phyloP scores from a whole-genome alignment of 2,329 filamentous ascomycete species.

The Fusarium hainanense region DNA sequence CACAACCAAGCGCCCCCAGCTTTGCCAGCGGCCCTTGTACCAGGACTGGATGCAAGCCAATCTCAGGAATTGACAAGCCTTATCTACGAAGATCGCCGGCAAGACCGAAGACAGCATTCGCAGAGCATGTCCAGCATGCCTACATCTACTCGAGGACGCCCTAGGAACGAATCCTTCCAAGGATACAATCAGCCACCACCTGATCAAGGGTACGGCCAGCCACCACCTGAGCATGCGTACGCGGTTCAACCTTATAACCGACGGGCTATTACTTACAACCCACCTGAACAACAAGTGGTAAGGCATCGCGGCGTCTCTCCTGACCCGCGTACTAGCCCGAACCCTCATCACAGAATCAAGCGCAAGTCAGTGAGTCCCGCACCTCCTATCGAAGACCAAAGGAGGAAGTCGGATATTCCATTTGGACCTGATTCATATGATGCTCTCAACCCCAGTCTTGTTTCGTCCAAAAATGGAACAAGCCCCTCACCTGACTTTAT shows the following conservation, averaged over 20 bases:
- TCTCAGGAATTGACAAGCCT: conserved; percentile 68
- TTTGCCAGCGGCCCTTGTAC: conserved; percentile 68
- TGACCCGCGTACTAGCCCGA: conserved; percentile 53
- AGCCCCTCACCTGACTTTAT: conserved; percentile 53
- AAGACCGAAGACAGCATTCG: conserved; percentile 58
- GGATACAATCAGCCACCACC: conserved; percentile 39
- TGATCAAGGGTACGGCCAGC: conserved; percentile 42
- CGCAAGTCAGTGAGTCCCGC: conserved; percentile 82
- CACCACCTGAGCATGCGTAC: conserved; percentile 47
- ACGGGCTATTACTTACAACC: conserved; percentile 55
- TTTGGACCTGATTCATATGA: conserved; percentile 83
- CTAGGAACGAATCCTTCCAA: conserved; percentile 42
- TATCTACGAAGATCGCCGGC: conserved; percentile 66
- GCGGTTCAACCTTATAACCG: conserved; percentile 58
- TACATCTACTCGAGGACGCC: conserved; percentile 57
- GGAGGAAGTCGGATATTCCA: conserved; percentile 70
- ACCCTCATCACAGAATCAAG: conserved; percentile 64
- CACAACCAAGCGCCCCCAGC: conserved; percentile 57
- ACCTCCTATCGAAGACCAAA: conserved; percentile 62
- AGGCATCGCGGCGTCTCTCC: conserved; percentile 52
- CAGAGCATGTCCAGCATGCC: conserved; percentile 54
- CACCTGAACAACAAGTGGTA: conserved; percentile 42
- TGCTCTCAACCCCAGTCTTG: conserved; percentile 71
- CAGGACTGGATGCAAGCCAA: conserved; percentile 68
- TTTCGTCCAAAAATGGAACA: conserved; percentile 46